Percentiles rank a stretch among this genome's conserved stretches.
Conservation (phyloP, 2,329 filamentous ascomycete species). For the Venturia carpophila region DNA sequence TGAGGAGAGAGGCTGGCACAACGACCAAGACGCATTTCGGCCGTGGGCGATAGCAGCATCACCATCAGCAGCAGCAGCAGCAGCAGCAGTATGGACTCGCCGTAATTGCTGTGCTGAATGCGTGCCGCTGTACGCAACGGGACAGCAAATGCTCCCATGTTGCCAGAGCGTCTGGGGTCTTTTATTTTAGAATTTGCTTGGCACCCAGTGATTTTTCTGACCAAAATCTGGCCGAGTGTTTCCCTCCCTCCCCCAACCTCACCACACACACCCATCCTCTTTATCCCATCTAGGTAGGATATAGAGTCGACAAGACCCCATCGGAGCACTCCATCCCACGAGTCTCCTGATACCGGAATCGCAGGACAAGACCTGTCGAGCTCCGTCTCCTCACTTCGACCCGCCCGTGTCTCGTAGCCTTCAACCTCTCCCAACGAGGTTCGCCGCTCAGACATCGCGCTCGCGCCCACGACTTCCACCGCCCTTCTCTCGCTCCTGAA, state of each 20-base stretch:
- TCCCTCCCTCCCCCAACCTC: not conserved
- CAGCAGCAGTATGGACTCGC: not conserved
- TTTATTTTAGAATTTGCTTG: constrained; percentile 6
- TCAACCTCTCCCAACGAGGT: constrained; percentile 7
- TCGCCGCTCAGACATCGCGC: constrained; percentile 5
- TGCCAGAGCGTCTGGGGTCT: not conserved
- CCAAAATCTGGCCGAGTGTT: not conserved
- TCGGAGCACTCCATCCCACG: constrained; percentile 6
- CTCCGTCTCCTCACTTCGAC: not conserved
- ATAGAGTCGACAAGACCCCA: constrained; percentile 2
- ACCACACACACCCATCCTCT: constrained; percentile 6
- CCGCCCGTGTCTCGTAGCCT: constrained; percentile 10
- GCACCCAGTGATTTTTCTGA: constrained; percentile 2
- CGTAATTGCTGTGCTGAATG: not conserved
- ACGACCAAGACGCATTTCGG: no score
- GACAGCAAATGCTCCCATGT: not conserved
- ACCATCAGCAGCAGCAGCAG: no score
- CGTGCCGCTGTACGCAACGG: not conserved
- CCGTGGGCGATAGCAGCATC: no score
- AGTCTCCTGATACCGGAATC: constrained; percentile 12
- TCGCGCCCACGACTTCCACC: not conserved
- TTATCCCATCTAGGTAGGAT: constrained; percentile 9
- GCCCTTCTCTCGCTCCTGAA: not conserved
- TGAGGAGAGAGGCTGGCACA: no score
- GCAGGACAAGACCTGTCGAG: constrained; percentile 8